These are phyloP conservation scores for Powellomyces hirtus DNA, from an alignment of 192 early-diverging fungal species.

Conservation along the genomic window DNA sequence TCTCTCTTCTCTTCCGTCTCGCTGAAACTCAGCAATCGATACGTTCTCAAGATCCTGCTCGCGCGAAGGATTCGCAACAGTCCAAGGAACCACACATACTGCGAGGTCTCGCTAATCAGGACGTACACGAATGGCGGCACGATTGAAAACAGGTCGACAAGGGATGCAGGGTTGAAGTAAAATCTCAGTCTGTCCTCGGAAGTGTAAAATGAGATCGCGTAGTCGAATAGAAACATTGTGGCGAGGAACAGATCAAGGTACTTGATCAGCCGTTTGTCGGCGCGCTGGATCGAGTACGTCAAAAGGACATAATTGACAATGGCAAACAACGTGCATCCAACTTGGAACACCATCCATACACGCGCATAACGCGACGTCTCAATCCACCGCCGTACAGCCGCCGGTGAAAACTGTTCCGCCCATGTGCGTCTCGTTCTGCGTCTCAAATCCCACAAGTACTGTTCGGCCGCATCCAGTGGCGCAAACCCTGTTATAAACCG, in stretches of 20 bases:
- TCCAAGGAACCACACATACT: conserved; percentile 56
- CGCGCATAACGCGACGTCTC: conserved; percentile 34
- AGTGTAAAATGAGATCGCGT: conserved; percentile 48
- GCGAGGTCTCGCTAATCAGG: conserved; percentile 37
- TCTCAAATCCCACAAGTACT: conserved; percentile 39
- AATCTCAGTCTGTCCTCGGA: conserved; percentile 52
- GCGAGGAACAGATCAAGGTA: conserved; percentile 46
- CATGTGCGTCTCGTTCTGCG: conserved; percentile 41
- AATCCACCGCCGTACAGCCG: conserved; percentile 48
- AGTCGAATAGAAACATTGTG: conserved; percentile 47
- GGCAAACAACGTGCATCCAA: conserved; percentile 41
- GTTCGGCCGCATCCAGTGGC: conserved; percentile 35
- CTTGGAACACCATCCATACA: conserved; percentile 57
- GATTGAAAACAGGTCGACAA: conserved; percentile 53
- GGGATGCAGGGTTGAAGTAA: conserved; percentile 47
- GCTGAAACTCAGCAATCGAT: conserved; percentile 47
- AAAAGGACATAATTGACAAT: conserved; percentile 55
- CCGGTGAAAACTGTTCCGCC: conserved; percentile 41
- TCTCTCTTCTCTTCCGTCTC: conserved; percentile 55
- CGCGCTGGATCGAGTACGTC: conserved; percentile 40
- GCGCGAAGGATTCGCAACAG: conserved; percentile 54
- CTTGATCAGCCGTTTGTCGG: conserved; percentile 43
- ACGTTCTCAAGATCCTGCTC: conserved; percentile 49
- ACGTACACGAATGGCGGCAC: conserved; percentile 56
- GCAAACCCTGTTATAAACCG: conserved; percentile 28